phyloP scores from a whole-genome alignment of 495 filamentous ascomycete species.

The Bacidia rubella region DNA sequence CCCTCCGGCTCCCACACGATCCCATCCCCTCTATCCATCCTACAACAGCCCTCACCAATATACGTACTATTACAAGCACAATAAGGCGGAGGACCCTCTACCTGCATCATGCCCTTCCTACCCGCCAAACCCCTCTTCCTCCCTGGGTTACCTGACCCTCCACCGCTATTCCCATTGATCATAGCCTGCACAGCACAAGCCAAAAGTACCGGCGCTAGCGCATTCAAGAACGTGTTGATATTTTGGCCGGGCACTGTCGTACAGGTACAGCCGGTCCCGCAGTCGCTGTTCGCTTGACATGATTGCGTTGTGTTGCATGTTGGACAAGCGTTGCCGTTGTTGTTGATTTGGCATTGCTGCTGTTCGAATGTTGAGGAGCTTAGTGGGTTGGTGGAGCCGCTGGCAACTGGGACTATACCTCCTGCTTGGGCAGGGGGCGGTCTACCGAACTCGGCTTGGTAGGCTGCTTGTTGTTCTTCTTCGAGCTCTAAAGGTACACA shows the following conservation, averaged over 20 bases:
- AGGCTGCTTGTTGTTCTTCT: not conserved
- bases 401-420: not conserved
- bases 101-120: not conserved
- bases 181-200: not conserved
- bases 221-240: not conserved
- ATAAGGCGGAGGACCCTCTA: not conserved
- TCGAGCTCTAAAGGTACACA: not conserved
- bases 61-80: not conserved
- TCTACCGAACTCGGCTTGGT: not conserved
- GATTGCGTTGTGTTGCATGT: not conserved
- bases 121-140: not conserved
- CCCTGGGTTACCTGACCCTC: not conserved
- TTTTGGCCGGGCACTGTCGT: not conserved
- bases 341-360: not conserved
- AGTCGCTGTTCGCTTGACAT: not conserved
- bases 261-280: not conserved
- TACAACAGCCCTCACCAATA: not conserved
- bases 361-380: not conserved
- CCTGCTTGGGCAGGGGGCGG: not conserved
- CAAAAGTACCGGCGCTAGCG: not conserved
- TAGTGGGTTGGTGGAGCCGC: not conserved
- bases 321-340: not conserved
- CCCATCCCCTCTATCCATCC: not conserved
- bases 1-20: not conserved
- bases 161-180: not conserved